Evolutionary conservation across 805 yeast species (phyloP).

Genomic region (Clavispora santaluciae): DNA sequence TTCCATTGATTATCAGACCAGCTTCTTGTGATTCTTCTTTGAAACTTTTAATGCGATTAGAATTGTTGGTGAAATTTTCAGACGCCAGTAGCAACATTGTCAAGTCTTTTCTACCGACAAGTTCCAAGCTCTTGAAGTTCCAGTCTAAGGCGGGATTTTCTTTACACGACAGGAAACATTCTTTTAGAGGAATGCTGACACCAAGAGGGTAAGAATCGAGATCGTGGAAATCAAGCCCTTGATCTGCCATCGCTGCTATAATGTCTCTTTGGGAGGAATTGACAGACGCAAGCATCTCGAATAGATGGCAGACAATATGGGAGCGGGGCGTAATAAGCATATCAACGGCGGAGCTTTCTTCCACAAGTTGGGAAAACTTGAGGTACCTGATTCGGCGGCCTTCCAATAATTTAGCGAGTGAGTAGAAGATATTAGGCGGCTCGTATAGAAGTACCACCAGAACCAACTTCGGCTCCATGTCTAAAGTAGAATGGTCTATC

Average conservation of each 20-base stretch:
- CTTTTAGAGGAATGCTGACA: conserved; percentile 60
- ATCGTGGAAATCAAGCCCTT: conserved; percentile 45
- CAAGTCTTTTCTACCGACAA: conserved; percentile 69
- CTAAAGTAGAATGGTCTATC: conserved; percentile 28
- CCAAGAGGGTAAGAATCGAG: conserved; percentile 75
- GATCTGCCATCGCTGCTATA: conserved; percentile 57
- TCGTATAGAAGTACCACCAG: conserved; percentile 42
- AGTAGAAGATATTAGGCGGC: conserved; percentile 59
- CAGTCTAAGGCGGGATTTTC: conserved; percentile 46
- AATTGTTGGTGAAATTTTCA: conserved; percentile 1
- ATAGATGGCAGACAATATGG: conserved; percentile 50
- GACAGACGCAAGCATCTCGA: conserved; percentile 57
- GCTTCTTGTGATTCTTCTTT: conserved; percentile 23
- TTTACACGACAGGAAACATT: conserved; percentile 51
- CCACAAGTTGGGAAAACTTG: conserved; percentile 63
- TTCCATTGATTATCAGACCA: conserved; percentile 36
- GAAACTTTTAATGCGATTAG: conserved; percentile 1
- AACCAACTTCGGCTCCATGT: conserved; percentile 36
- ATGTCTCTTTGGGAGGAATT: conserved; percentile 49
- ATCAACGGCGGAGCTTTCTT: conserved; percentile 57
- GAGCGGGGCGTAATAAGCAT: conserved; percentile 63
- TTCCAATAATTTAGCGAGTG: conserved; percentile 48
- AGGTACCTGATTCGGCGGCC: conserved; percentile 47
- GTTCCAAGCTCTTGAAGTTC: conserved; percentile 43
- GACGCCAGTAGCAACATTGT: conserved; percentile 20